Percentiles rank a stretch among this genome's conserved stretches.
These are phyloP conservation scores for Pythium coloratum DNA, from an alignment of 352 stramenopile species.

Conservation along the genomic window DNA sequence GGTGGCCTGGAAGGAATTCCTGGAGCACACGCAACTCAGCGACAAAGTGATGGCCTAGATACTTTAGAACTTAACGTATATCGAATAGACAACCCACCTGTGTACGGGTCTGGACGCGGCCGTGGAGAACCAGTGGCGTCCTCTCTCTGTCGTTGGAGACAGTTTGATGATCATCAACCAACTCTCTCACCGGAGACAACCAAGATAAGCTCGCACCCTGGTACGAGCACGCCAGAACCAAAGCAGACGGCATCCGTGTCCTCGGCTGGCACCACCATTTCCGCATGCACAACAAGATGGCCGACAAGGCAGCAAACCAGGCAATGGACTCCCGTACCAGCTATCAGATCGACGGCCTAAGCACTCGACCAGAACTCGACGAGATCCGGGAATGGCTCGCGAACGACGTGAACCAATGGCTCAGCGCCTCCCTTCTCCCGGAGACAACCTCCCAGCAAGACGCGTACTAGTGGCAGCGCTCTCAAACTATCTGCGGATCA, in stretches of 20 bases:
- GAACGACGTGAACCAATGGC: neutral
- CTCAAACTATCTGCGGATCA: no score
- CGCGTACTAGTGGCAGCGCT: no score
- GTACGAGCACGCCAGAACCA: neutral
- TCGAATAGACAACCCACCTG: no score
- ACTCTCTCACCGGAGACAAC: neutral
- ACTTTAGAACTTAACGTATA: no score
- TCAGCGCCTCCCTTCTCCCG: no score
- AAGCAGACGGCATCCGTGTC: neutral
- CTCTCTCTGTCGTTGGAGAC: no score
- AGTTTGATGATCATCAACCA: neutral
- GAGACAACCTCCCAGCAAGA: no score
- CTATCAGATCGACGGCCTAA: neutral
- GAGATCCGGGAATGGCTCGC: neutral
- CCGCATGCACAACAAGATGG: constrained; percentile 9
- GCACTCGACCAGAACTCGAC: neutral
- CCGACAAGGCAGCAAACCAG: constrained; percentile 15
- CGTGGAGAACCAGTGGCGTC: no score
- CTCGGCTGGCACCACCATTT: neutral
- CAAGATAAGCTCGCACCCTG: neutral
- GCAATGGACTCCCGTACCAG: constrained; percentile 8
- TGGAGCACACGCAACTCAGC: constrained; percentile 42
- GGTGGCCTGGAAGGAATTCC: constrained; percentile 69
- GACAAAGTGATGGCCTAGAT: constrained; percentile 31
- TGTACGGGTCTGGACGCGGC: no score